Evolutionary conservation across 331 rosid species (phyloP), one percentile per base, ranked within the genome.

Genomic region (Malus hybrid): DNA sequence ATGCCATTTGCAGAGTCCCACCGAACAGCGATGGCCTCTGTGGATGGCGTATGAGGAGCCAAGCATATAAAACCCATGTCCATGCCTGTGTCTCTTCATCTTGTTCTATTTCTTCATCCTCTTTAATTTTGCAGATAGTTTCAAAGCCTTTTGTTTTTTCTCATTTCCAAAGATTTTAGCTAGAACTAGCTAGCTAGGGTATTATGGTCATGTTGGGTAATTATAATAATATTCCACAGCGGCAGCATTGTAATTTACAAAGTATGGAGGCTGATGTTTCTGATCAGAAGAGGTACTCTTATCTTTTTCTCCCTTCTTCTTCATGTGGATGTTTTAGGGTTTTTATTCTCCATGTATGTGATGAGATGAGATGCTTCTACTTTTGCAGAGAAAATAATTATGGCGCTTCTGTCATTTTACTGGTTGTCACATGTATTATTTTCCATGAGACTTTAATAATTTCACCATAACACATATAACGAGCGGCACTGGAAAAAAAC

Each of bases 31-130:
- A 77, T 87, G 86, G 76, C 87, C 87, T 87, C 87, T 82, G 87
- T 80, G 85, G 82, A 87, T 87, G 91, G 91, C 91, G 88, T 87
- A 87, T 86, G 88, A 86, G 91, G 91, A 87, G 91, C 89, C 91
- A 87, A 72, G 91, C 91, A 87, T 80, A 85, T 83, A 74, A 70
- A 54, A 74, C 64, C 31, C 27, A 57, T 24, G 14, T 57, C 29
- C 64, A 22, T 57, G 64, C 1, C 64, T 71, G 79, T 76, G 19
- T 12, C 19, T 62, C 34, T 13, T 28, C 31, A 28, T 62, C 19
- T 62, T 14, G 11, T 27, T 61, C 72, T 72, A 15, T 28, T 54
- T 48, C 13, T 46, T 18, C 32, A 6, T 34, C 33, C 33, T 5
- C 7, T 2, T 7, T 5, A n/a, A 57, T 36, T 72, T 57, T 59